Evolutionary conservation across 2,329 filamentous ascomycete genomes (phyloP), one percentile per base, ranked within the genome.

Genomic region (Botrytis pseudocinerea): DNA sequence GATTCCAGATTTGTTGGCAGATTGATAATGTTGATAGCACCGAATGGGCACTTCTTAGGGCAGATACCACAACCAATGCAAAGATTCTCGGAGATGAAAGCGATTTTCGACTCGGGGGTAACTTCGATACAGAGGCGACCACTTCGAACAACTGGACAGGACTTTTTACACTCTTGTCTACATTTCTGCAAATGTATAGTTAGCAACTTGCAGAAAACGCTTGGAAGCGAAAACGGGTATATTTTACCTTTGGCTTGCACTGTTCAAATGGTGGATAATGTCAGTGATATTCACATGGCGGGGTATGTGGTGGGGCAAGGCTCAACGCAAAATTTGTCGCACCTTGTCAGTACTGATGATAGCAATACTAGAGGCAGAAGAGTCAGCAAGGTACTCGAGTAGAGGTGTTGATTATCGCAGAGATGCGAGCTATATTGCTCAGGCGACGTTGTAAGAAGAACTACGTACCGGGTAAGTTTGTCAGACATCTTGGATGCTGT

Each of bases 41-140:
- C 92, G 84, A 99, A 99, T 25, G 96, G 96, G 84, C 96, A 99
- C 84, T 98, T 98, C 87, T 99, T 99, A 62, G 95, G 94, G 84
- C 97, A 99, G 86, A 99, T 99, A 91, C 96, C 97, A 82, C 97
- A 99, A 84, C 96, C 96, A 80, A 98, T 98, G 83, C 95, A 98
- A 76, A 98, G 90, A 76, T 90, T 90, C 84, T 99, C 96, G 77
- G 95, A 98, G 81, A 99, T 97, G 88, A 98, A 99, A 82, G 96
- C 96, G 79, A 99, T 95, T 81, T 95, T 95, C 77, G 95, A 97
- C 73, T 93, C 89, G 76, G 93, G 86, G 70, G 89, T 87, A 80
- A 99, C 97, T 87, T 99, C 95, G 82, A 98, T 98, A 85, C 95
- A 97, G 78, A 97, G 91, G 87, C 98, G 98, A 84, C 96, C 96